These are phyloP conservation scores for Xylariaceae sp. DNA, from an alignment of 2,329 filamentous ascomycete species.

Conservation along the genomic window DNA sequence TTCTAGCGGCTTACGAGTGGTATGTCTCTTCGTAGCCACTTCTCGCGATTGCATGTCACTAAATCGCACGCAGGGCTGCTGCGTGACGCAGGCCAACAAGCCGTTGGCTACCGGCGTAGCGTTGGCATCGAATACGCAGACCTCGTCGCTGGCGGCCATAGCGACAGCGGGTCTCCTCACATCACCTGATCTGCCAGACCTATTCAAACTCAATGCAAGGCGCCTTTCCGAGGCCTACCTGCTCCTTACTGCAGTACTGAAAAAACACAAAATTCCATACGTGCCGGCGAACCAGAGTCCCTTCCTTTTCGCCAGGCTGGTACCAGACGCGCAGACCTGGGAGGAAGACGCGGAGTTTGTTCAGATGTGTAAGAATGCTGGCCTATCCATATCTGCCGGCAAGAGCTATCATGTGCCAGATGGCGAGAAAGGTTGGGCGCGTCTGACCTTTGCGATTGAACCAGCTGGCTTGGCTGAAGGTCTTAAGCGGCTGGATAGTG, in stretches of 20 bases:
- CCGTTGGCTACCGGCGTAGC: constrained; percentile 2
- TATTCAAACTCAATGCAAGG: constrained; percentile 3
- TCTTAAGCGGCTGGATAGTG: background rate
- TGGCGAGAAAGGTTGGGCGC: constrained; percentile 12
- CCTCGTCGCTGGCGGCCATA: constrained; percentile 7
- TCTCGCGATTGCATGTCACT: background rate
- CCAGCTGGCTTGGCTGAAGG: background rate
- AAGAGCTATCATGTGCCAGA: constrained; percentile 11
- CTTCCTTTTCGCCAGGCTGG: constrained; percentile 8
- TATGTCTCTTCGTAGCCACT: constrained; percentile 24
- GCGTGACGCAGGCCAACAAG: constrained; percentile 11
- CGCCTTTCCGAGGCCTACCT: constrained; percentile 7
- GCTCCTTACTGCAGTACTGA: background rate
- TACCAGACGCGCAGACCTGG: background rate
- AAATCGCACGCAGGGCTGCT: constrained; percentile 4
- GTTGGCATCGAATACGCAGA: constrained; percentile 9
- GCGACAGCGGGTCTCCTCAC: background rate
- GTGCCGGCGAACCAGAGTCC: background rate
- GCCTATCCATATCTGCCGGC: constrained; percentile 35
- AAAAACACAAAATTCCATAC: background rate
- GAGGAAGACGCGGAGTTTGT: constrained; percentile 6
- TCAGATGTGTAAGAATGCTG: background rate
- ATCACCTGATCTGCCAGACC: background rate
- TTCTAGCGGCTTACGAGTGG: constrained; percentile 29
- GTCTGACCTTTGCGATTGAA: constrained; percentile 11